phyloP scores from a whole-genome alignment of 495 filamentous ascomycete genomes.

The Annulohypoxylon bovei region DNA sequence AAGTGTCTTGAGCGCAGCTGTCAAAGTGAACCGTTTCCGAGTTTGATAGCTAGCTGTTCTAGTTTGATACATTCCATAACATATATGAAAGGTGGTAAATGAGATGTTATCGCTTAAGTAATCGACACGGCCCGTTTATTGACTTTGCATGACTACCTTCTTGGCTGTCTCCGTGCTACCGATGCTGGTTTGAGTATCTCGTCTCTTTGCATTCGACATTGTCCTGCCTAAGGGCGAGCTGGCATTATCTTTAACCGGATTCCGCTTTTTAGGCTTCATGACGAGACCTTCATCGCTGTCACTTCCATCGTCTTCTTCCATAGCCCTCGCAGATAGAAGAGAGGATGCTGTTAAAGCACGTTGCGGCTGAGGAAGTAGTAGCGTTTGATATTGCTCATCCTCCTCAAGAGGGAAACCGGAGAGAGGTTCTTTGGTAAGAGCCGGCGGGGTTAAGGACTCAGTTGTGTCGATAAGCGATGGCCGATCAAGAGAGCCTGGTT shows the following conservation, averaged over 20 bases:
- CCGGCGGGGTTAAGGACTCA: conserved; percentile 64
- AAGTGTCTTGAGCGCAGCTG: background rate
- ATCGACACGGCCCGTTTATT: background rate
- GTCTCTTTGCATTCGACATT: conserved; percentile 49
- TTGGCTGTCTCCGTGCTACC: conserved; percentile 67
- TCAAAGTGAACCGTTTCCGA: background rate
- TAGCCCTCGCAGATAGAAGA: conserved; percentile 38
- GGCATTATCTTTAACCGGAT: conserved; percentile 31
- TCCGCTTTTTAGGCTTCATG: conserved; percentile 52
- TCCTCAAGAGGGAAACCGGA: conserved; percentile 54
- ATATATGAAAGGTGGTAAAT: background rate
- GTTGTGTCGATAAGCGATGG: conserved; percentile 57
- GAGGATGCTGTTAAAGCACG: conserved; percentile 40
- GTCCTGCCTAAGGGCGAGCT: conserved; percentile 47
- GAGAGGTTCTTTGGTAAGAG: conserved; percentile 56
- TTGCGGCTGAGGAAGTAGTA: conserved; percentile 42
- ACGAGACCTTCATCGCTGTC: conserved; percentile 65
- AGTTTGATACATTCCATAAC: background rate
- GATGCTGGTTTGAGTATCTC: conserved; percentile 63
- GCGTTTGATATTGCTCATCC: conserved; percentile 42
- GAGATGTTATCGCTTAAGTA: background rate
- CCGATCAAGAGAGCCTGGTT: conserved; percentile 56
- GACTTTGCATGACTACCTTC: conserved; percentile 54
- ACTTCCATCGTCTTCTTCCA: conserved; percentile 64
- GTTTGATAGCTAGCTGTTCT: background rate